Evolutionary conservation across 1,284 basidiomycete species (phyloP).

Genomic region (Malassezia slooffiae): DNA sequence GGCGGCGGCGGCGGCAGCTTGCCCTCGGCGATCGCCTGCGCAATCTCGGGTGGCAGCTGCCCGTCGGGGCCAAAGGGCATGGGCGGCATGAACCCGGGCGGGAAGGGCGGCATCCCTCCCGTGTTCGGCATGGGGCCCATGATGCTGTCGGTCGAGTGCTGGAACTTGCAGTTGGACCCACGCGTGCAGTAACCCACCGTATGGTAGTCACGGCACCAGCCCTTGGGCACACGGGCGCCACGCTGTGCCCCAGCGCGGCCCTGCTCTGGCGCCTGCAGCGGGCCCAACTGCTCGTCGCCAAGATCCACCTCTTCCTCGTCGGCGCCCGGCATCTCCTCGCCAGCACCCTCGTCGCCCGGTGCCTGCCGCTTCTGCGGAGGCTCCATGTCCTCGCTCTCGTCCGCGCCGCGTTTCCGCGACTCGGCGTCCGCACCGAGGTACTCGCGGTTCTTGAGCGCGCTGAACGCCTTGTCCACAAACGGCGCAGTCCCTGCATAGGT

Average conservation of each 20-base stretch:
- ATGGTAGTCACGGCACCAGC: constrained; percentile 42
- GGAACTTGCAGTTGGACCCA: constrained; percentile 79
- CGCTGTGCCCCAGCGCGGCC: too few relatives aligned
- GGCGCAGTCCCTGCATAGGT: constrained; percentile 60
- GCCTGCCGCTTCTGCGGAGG: not conserved
- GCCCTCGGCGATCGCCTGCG: constrained; percentile 8
- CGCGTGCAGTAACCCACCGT: constrained; percentile 65
- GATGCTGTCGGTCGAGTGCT: constrained; percentile 52
- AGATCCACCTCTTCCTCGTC: not conserved
- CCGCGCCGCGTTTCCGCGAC: constrained; percentile 7
- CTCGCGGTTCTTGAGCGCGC: constrained; percentile 50
- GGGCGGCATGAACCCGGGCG: not conserved
- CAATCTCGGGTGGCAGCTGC: constrained; percentile 9
- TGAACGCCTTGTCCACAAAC: constrained; percentile 76
- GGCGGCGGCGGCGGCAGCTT: constrained; percentile 13
- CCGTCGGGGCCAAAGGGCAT: constrained; percentile 19
- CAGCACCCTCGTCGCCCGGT: not conserved
- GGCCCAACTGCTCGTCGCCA: too few relatives aligned
- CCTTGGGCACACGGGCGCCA: constrained; percentile 21
- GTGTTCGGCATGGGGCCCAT: constrained; percentile 9
- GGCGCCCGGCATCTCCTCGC: not conserved
- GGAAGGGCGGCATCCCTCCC: constrained; percentile 5
- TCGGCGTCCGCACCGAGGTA: constrained; percentile 12
- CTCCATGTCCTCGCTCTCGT: not conserved
- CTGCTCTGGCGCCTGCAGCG: too few relatives aligned